Base-by-base conservation (phyloP, 176 grass and related monocot genomes). In the Pontederia paniculata region DNA sequence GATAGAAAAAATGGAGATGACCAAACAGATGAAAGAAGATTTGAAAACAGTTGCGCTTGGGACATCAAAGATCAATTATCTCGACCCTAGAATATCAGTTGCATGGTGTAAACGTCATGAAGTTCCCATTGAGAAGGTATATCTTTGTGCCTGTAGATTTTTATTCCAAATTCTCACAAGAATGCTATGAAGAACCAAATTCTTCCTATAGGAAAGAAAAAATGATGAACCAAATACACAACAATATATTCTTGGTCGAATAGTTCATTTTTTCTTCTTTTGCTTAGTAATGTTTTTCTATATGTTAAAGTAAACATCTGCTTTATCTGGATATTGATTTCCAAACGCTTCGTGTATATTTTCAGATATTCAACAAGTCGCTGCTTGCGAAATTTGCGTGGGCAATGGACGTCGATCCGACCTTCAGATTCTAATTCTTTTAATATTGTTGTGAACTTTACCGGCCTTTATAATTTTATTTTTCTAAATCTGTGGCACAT, bases 101-200 rank as follows among this genome's bases (percentile, higher is more conserved):
- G 93, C 93, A 66, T 98, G 93, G 93, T 98, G 93, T 75, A 98
- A 98, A 75, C 80, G 87, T 31, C 86, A 98, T 77, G 93, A 98
- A 75, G 93, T 98, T 23, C 93, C 93, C 28, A 88, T 98, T 9
- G 93, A 98, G 75, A 98, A 98, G 93, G 93, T 98, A 85, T 37
- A 5, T 37, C 28, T 8, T 10, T 17, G 28, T 37, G 7, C 28
- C 28, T 37, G 28, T 37, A 37, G 28, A 2, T 37, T 37, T 37
- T 37, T 6, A 37, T 37, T 37, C 3, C 7, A 37, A 1, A 37
- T 5, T 37, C 28, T 37, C 28, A 37, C 7, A 5, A 37, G 28
- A 37, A 37, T 37, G 28, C 28, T 37, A 37, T 37, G 28, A 37
- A 37, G 28, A 37, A 37, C 28, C 28, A 37, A 37, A 37, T 37